Conservation (phyloP, 2,329 filamentous ascomycete genomes). For the Didymosphaeria variabile region DNA sequence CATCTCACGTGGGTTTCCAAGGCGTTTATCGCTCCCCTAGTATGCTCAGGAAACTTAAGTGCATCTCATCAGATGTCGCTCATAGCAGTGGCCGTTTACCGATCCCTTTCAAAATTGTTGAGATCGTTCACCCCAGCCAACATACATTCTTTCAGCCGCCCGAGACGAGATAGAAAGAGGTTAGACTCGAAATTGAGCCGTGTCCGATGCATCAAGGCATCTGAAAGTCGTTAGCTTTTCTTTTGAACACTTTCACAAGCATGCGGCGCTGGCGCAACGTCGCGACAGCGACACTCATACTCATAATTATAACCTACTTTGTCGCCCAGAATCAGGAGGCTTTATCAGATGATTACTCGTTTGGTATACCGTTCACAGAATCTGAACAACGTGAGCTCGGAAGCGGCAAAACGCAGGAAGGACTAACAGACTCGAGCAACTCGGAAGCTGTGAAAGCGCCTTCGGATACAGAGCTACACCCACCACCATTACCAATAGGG, state of each 20-base stretch:
- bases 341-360: constrained; percentile 1
- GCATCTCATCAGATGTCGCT: not conserved
- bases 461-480: not conserved
- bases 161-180: not conserved
- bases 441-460: not conserved
- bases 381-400: not conserved
- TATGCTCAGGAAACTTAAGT: not conserved
- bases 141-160: not conserved
- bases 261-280: constrained; percentile 13
- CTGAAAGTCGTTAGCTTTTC: not conserved
- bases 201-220: not conserved
- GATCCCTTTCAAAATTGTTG: not conserved
- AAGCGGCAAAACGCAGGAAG: not conserved
- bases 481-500: not conserved
- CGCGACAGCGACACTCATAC: constrained; percentile 10
- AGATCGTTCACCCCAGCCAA: not conserved
- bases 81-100: not conserved
- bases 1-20: not conserved
- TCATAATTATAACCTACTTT: not conserved
- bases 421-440: not conserved
- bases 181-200: not conserved
- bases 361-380: constrained; percentile 2
- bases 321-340: constrained; percentile 1
- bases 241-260: not conserved
- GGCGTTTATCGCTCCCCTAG: not conserved